phyloP scores from a whole-genome alignment of 73 alveolate species.

The Effrenium voratum region DNA sequence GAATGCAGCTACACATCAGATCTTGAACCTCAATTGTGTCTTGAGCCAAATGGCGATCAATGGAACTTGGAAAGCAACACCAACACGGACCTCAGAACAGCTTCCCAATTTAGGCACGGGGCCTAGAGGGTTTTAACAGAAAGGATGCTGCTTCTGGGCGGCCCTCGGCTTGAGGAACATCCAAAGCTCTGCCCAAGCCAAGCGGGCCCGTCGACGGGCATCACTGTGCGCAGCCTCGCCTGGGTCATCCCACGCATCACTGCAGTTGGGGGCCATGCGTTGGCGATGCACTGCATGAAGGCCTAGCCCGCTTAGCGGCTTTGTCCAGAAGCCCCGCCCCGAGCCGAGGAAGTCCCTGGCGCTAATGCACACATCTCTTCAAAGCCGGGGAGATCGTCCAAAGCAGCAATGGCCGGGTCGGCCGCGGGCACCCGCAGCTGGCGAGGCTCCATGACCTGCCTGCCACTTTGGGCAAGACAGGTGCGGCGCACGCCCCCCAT shows the following conservation, averaged over 20 bases:
- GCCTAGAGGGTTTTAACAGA: too few relatives aligned
- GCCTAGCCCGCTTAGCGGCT: neutral
- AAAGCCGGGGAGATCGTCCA: neutral
- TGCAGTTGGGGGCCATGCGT: neutral
- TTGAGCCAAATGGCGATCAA: too few relatives aligned
- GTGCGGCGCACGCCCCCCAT: neutral
- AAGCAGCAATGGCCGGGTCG: neutral
- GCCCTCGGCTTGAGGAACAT: too few relatives aligned
- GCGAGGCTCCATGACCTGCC: neutral
- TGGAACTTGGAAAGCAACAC: too few relatives aligned
- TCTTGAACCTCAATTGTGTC: too few relatives aligned
- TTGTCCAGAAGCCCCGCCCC: neutral
- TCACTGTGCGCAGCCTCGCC: neutral
- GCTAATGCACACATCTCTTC: neutral
- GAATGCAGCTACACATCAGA: too few relatives aligned
- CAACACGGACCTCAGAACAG: too few relatives aligned
- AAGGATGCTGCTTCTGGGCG: too few relatives aligned
- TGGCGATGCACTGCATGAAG: neutral
- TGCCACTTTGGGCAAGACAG: neutral
- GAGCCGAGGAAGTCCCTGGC: neutral
- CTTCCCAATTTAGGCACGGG: too few relatives aligned
- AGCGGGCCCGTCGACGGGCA: neutral
- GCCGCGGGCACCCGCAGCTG: neutral
- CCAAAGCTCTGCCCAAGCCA: neutral
- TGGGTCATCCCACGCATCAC: neutral